Evolutionary conservation across 345 rosid species (phyloP), one percentile per base, ranked within the genome.

Genomic region (Heritiera fomes): DNA sequence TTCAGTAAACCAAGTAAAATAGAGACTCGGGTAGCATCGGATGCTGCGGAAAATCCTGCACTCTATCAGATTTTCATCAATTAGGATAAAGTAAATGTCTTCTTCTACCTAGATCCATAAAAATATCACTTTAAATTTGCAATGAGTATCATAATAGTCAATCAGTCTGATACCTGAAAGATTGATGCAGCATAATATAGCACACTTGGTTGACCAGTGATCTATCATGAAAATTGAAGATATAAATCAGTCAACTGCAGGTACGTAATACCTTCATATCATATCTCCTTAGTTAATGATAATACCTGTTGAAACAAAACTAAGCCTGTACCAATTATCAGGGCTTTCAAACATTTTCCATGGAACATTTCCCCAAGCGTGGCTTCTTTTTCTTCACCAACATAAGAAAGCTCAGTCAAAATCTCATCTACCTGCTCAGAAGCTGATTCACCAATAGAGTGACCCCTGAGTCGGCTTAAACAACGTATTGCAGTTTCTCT

Each of bases 171-270:
- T 84, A 95, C 98, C 98, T 95, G 88, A 80, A 95, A 84, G 81
- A 95, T 93, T 53, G 98, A 83, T 13, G 95, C 94, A 40, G 98
- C 98, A 83, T 95, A 95, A 86, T 95, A 95, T 15, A 95, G 89
- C 64, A 93, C 98, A 88, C 98, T 95, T 71, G 98, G 98, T 83
- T 95, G 98, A 77, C 98, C 98, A 45, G 98, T 95, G 78, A 95
- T 95, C 98, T 95, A 90, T 74, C 81, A 87, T 49, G 34, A 58
- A 79, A 86, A 55, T 43, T 60, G 71, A 79, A 46, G 34, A 50
- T 34, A 73, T 50, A 64, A 66, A 23, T 69, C 72, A 59, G 71
- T 62, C 47, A 28, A 73, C 73, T 41, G 55, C 28, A 40, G 13
- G 28, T 55, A 62, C 9, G 73, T 40, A 45, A 58, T 64, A n/a